A percentile compares a stretch with the other conserved stretches of the same genome.
Evolutionary conservation across 139 green algal genomes (phyloP).

Genomic region (Chlamydomonas sp.): DNA sequence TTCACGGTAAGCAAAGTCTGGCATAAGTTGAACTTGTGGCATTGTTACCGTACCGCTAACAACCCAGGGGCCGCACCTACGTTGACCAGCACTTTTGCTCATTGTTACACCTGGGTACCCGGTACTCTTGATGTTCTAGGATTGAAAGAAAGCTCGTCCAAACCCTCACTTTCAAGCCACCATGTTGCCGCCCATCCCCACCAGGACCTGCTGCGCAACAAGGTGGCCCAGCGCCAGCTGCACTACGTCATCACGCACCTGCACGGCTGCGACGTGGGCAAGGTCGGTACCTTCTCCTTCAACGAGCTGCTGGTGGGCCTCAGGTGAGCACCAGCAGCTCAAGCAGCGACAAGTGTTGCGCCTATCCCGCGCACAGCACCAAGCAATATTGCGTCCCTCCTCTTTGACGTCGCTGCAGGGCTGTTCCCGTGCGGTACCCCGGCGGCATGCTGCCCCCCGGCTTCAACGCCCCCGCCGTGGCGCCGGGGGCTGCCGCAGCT

Average conservation of each 20-base stretch:
- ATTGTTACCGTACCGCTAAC: no score
- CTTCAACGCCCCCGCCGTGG: neutral
- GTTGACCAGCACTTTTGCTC: no score
- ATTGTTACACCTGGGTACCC: no score
- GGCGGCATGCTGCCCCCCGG: constrained; percentile 2
- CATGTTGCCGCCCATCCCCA: neutral
- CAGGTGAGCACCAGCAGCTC: constrained; percentile 2
- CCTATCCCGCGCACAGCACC: no score
- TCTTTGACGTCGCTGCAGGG: neutral
- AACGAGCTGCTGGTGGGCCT: constrained; percentile 51
- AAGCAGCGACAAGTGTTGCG: neutral
- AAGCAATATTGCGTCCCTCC: no score
- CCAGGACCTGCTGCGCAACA: constrained; percentile 16
- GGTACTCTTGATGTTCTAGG: neutral
- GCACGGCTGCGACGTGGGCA: constrained; percentile 37
- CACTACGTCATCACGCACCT: constrained; percentile 43
- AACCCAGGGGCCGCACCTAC: no score
- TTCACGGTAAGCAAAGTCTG: neutral
- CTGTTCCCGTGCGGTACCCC: constrained; percentile 20
- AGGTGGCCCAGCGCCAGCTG: constrained; percentile 21
- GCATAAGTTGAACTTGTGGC: no score
- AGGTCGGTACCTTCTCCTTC: constrained; percentile 44
- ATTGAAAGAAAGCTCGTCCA: neutral
- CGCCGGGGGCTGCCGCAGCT: neutral
- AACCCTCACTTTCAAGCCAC: neutral